Conservation (phyloP, 495 filamentous ascomycete species). For the Hyaloscypha bicolor region DNA sequence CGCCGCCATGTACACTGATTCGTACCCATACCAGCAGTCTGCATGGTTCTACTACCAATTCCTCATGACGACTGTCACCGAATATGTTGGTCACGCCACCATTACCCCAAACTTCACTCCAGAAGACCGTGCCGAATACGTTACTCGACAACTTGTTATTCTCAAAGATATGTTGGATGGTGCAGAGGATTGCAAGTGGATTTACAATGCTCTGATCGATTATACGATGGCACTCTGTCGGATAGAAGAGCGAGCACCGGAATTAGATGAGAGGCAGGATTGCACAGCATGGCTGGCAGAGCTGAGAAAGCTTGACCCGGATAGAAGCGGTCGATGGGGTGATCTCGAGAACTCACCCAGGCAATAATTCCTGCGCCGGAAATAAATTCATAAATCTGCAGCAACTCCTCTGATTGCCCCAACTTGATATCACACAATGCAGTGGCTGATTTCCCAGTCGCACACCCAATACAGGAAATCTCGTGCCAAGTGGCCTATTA, state of each 20-base stretch:
- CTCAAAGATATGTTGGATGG: constrained; percentile 75
- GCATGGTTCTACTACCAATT: constrained; percentile 96
- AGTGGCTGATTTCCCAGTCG: too few relatives aligned
- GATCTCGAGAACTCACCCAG: too few relatives aligned
- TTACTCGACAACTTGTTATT: constrained; percentile 66
- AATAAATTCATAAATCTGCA: too few relatives aligned
- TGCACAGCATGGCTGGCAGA: constrained; percentile 63
- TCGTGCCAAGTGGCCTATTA: too few relatives aligned
- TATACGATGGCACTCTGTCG: constrained; percentile 54
- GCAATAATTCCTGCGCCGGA: too few relatives aligned
- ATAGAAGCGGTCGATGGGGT: constrained; percentile 68
- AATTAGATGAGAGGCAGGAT: constrained; percentile 44
- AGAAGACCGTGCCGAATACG: constrained; percentile 64
- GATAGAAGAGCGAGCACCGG: constrained; percentile 41
- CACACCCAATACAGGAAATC: too few relatives aligned
- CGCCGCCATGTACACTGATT: constrained; percentile 78
- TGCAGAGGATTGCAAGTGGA: constrained; percentile 75
- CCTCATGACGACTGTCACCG: constrained; percentile 64
- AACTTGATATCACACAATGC: too few relatives aligned
- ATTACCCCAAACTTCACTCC: constrained; percentile 64
- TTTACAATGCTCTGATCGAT: constrained; percentile 76
- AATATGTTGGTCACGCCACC: constrained; percentile 42
- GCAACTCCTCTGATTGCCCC: too few relatives aligned
- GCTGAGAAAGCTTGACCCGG: constrained; percentile 67
- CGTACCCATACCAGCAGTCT: constrained; percentile 75